Evolutionary conservation across 176 grass and related monocot species (phyloP).

Genomic region (Coix lacrymajobi): DNA sequence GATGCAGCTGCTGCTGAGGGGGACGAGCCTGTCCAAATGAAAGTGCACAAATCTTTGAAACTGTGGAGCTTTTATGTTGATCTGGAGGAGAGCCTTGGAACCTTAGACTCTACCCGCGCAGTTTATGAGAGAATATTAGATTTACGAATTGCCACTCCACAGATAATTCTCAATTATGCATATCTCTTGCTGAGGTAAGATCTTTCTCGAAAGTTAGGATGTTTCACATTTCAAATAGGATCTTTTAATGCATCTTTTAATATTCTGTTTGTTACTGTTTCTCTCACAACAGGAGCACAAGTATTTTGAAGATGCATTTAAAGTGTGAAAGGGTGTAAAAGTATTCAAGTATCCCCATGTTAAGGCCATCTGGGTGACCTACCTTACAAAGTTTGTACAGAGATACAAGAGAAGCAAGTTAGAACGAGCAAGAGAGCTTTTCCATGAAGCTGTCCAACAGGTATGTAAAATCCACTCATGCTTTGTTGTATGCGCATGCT

Average conservation of each 20-base stretch:
- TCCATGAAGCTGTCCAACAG: slow-evolving; percentile 70
- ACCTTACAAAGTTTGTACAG: slow-evolving; percentile 75
- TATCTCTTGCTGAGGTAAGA: slow-evolving; percentile 69
- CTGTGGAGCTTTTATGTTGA: slow-evolving; percentile 93
- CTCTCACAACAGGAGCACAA: slow-evolving; percentile 50
- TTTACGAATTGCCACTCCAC: slow-evolving; percentile 75
- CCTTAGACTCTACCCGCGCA: slow-evolving; percentile 59
- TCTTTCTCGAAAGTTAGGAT: not conserved
- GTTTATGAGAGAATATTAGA: slow-evolving; percentile 89
- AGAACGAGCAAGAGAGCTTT: slow-evolving; percentile 75
- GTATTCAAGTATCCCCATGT: slow-evolving; percentile 91
- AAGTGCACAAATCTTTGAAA: slow-evolving; percentile 76
- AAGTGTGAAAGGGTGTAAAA: slow-evolving; percentile 86
- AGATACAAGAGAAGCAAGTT: slow-evolving; percentile 70
- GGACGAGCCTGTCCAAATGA: slow-evolving; percentile 72
- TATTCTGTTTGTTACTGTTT: not conserved
- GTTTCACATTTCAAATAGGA: not conserved
- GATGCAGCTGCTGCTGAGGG: slow-evolving; percentile 74
- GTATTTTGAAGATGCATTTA: slow-evolving; percentile 90
- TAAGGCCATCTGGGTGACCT: slow-evolving; percentile 78
- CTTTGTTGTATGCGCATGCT: not conserved
- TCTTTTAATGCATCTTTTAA: slow-evolving; percentile 7
- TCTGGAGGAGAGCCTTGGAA: slow-evolving; percentile 78
- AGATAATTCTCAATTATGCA: slow-evolving; percentile 88
- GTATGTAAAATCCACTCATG: slow-evolving; percentile 17